Evolutionary conservation across 495 filamentous ascomycete genomes (phyloP).

Genomic region (Penicillium flavigenum): DNA sequence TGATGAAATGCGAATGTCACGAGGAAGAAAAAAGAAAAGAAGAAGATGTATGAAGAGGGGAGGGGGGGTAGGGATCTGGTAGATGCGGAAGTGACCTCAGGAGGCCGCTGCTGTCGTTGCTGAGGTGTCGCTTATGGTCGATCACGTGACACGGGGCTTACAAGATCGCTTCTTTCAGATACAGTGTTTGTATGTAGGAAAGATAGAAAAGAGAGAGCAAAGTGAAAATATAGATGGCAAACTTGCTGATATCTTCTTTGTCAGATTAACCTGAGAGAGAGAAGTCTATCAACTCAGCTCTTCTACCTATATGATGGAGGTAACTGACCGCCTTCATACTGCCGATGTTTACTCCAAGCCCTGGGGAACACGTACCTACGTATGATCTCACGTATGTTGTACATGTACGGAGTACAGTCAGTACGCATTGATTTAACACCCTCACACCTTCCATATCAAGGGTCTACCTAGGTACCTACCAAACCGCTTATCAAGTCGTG

Average conservation of each 20-base stretch:
- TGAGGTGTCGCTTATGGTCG: constrained; percentile 50
- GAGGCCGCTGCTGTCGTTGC: constrained; percentile 45
- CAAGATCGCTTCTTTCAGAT: neutral
- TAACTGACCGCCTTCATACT: constrained; percentile 2
- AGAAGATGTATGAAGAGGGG: constrained; percentile 17
- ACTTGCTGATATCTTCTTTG: neutral
- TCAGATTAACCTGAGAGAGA: neutral
- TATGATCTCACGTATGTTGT: no score
- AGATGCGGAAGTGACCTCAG: constrained; percentile 46
- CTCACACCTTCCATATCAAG: no score
- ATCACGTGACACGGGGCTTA: constrained; percentile 40
- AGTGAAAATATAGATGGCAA: neutral
- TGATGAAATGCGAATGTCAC: constrained; percentile 19
- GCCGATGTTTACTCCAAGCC: neutral
- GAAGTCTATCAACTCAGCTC: neutral
- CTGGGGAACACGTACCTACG: no score
- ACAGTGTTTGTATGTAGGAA: neutral
- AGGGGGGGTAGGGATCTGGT: constrained; percentile 25
- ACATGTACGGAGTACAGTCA: no score
- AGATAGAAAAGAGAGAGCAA: neutral
- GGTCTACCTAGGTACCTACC: no score
- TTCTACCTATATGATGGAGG: neutral
- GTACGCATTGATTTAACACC: no score
- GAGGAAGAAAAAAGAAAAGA: constrained; percentile 20
- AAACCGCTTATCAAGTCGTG: no score